Conservation (phyloP, 805 yeast genomes). For the Saturnispora halmiae region DNA sequence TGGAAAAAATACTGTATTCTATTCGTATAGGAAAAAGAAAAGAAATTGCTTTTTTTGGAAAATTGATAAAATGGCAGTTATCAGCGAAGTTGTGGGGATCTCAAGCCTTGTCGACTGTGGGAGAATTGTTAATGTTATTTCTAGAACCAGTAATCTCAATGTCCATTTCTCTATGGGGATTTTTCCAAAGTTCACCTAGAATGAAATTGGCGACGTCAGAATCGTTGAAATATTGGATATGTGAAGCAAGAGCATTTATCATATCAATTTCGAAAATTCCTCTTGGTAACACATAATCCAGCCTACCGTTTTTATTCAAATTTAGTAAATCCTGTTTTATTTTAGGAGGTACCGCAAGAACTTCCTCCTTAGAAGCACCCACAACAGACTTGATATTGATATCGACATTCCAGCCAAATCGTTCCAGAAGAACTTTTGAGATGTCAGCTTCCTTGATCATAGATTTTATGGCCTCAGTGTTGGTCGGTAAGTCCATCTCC, state of each 20-base stretch:
- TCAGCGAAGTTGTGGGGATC: no score
- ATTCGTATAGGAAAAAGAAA: no score
- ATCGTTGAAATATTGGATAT: slow-evolving; percentile 81
- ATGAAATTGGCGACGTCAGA: slow-evolving; percentile 75
- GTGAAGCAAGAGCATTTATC: slow-evolving; percentile 78
- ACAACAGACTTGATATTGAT: slow-evolving; percentile 2
- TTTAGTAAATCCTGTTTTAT: slow-evolving; percentile 31
- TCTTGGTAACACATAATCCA: slow-evolving; percentile 74
- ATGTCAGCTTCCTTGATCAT: slow-evolving; percentile 14
- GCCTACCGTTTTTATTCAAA: slow-evolving; percentile 64
- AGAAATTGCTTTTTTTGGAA: no score
- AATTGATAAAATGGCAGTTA: no score
- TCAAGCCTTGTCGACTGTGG: not conserved
- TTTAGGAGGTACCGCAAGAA: slow-evolving; percentile 20
- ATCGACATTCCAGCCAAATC: slow-evolving; percentile 9
- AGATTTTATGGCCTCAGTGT: slow-evolving; percentile 6
- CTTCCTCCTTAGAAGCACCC: slow-evolving; percentile 9
- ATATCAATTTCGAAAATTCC: slow-evolving; percentile 73
- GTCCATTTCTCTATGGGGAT: not conserved
- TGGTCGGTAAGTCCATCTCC: slow-evolving; percentile 43
- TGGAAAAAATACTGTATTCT: no score
- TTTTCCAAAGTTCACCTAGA: slow-evolving; percentile 43
- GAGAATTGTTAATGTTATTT: not conserved
- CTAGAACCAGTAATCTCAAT: not conserved
- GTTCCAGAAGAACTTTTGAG: slow-evolving; percentile 22